phyloP scores from a whole-genome alignment of 2,329 filamentous ascomycete genomes.

The Cytospora paraplurivora region DNA sequence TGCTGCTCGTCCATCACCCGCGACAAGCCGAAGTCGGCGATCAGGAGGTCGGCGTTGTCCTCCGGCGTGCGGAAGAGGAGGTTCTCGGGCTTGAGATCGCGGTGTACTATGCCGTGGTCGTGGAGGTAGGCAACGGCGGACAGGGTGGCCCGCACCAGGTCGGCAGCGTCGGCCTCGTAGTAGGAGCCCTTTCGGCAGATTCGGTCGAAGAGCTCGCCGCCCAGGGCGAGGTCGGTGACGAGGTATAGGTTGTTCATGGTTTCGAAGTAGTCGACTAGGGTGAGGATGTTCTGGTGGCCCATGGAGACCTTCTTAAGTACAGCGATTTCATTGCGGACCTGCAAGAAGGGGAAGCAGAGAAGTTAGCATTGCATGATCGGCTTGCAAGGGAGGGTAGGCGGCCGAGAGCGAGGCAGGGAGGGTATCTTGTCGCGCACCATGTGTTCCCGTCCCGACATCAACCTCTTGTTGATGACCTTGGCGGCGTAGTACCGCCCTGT shows the following conservation, averaged over 20 bases:
- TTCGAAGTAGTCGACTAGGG: constrained; percentile 98
- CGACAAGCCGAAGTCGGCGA: constrained; percentile 94
- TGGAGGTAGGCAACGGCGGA: constrained; percentile 98
- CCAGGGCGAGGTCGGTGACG: constrained; percentile 93
- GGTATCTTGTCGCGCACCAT: constrained; percentile 67
- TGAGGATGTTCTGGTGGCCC: constrained; percentile 97
- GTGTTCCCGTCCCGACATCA: constrained; percentile 97
- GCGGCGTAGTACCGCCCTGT: constrained; percentile 97
- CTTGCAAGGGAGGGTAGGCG: not conserved
- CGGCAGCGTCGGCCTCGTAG: constrained; percentile 95
- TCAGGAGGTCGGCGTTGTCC: constrained; percentile 94
- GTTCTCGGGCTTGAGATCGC: constrained; percentile 97
- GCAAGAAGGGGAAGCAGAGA: not conserved
- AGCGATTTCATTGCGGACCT: constrained; percentile 97
- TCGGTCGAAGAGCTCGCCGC: constrained; percentile 95
- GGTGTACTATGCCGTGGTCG: constrained; percentile 97
- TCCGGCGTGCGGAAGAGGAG: constrained; percentile 95
- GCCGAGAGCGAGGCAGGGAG: constrained; percentile 1
- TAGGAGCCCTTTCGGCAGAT: constrained; percentile 99
- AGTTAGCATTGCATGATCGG: constrained; percentile 10
- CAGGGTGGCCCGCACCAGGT: constrained; percentile 90
- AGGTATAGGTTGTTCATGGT: constrained; percentile 99
- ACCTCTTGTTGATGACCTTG: constrained; percentile 97
- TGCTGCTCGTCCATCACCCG: constrained; percentile 99
- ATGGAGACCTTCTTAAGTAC: constrained; percentile 98